Conservation (phyloP, 108 stramenopile species). For the Cyclotella cryptica region DNA sequence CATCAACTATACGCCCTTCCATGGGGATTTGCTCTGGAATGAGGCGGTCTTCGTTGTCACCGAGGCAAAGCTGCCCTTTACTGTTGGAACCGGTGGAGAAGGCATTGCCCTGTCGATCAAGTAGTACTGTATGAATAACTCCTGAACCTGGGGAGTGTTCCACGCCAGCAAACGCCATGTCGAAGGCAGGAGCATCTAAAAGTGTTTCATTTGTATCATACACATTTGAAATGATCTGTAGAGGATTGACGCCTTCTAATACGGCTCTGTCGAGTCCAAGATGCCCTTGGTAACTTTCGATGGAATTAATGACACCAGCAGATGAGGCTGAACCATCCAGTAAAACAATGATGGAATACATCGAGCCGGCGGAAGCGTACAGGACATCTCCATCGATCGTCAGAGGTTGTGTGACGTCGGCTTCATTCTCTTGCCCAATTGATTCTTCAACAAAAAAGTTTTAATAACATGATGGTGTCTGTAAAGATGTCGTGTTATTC, state of each 20-base stretch:
- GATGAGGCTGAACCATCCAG: constrained; percentile 22
- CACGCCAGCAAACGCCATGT: constrained; percentile 38
- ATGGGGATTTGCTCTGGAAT: constrained; percentile 35
- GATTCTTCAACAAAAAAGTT: neutral
- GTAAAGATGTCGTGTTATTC: too few relatives aligned
- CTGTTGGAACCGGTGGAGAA: constrained; percentile 34
- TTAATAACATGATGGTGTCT: too few relatives aligned
- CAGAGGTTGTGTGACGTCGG: constrained; percentile 18
- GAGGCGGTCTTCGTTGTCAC: constrained; percentile 18
- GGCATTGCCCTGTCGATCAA: constrained; percentile 38
- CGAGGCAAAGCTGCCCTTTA: constrained; percentile 38
- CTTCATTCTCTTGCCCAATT: constrained; percentile 26
- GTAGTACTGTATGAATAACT: constrained; percentile 37
- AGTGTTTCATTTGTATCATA: constrained; percentile 15
- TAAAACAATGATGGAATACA: constrained; percentile 26
- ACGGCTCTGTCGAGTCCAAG: constrained; percentile 14
- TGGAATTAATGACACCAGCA: constrained; percentile 21
- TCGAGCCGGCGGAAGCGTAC: constrained; percentile 25
- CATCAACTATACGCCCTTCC: constrained; percentile 40
- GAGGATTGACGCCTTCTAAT: constrained; percentile 17
- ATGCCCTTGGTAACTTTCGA: constrained; percentile 29
- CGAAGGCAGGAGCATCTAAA: constrained; percentile 20
- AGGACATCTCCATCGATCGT: constrained; percentile 21
- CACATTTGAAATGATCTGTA: constrained; percentile 15
- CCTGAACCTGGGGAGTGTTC: constrained; percentile 18